Evolutionary conservation across 306 rosid species (phyloP), one percentile per base, ranked within the genome.

Genomic region (Vicia faba): DNA sequence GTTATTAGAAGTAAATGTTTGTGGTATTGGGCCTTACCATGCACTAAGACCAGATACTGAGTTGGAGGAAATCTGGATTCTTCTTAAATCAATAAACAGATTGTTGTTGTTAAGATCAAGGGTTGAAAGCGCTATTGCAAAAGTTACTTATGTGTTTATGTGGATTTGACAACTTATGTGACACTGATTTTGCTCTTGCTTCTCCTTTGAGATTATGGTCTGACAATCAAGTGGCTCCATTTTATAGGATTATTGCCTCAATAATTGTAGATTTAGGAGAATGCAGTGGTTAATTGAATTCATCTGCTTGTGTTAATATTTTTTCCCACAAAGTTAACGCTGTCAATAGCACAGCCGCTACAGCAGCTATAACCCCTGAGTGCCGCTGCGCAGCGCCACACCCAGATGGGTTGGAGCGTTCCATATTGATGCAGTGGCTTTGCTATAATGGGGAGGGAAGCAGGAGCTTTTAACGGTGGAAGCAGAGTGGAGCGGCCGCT

Each of bases 261-360:
- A 40, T 61, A 45, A n/a, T 75, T 70, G 25, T 66, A 43, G 12
- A 18, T 11, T 66, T 55, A 64, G 29, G 43, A 68, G 60, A 39
- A 59, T 29, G 45, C 26, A 5, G 15, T 61, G 39, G 60, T 75
- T 71, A 40, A 61, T 38, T 41, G 25, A 60, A 61, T 53, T 53
- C 12, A 53, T 61, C 45, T 71, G 38, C 57, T 38, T 46, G 20
- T 71, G 38, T 51, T 29, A 20, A 36, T 60, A 40, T 50, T 74
- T 64, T 20, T 65, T 36, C 44, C 71, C 26, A 44, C 10, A 5
- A 36, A 58, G 54, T 51, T 43, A 44, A 50, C 35, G 33, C 8
- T 33, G 38, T 33, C 38, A 33, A 3, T 33, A 33, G 38, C 8
- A 33, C 38, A 33, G 38, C 9, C 38, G 38, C 38, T 33, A 33